Evolutionary conservation across 169 alveolate species (phyloP), one percentile per base, ranked within the genome.

Genomic region (Cryptosporidium parvum): DNA sequence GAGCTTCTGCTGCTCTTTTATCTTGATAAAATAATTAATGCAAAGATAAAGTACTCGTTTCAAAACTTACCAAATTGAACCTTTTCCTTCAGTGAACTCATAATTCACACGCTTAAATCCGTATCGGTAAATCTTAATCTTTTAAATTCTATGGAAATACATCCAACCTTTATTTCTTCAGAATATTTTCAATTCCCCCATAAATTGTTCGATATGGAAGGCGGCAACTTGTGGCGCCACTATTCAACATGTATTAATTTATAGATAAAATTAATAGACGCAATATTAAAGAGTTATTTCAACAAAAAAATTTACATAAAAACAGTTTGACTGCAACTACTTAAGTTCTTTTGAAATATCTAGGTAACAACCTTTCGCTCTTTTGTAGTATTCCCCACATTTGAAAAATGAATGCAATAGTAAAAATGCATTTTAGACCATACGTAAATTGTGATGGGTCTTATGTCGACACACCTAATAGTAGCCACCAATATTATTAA

Each of bases 1-100:
- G 92, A 37, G 95, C 91, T 84, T 96, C 98, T 58, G 92, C 91
- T 85, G 93, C 95, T 87, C 97, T 75, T 45, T 91, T 93, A 67
- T 93, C 97, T 93, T 92, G 65, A 59, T 75, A 70, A 80, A 65
- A 23, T 14, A 16, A 21, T 16, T 51, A 21, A 21, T 7, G 44
- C 16, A 26, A 35, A 18, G 9, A 42, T 42, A 37, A 72, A 31
- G 18, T 35, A 10, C 16, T 48, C 8, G 23, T 10, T 37, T 29
- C 6, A 9, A 29, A 51, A 69, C 91, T 69, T 58, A 89, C 93
- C 93, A 69, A 89, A 89, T 69, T 80, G 91, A 42, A 89, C 86
- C 52, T 53, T 61, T 45, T 84, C 93, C 61, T 80, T 61, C 59
- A 69, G 42, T 23, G 80, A 84, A 56, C 85, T 89, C 84, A 65